Conservation (phyloP, 306 rosid species). For the Argentina anserina region DNA sequence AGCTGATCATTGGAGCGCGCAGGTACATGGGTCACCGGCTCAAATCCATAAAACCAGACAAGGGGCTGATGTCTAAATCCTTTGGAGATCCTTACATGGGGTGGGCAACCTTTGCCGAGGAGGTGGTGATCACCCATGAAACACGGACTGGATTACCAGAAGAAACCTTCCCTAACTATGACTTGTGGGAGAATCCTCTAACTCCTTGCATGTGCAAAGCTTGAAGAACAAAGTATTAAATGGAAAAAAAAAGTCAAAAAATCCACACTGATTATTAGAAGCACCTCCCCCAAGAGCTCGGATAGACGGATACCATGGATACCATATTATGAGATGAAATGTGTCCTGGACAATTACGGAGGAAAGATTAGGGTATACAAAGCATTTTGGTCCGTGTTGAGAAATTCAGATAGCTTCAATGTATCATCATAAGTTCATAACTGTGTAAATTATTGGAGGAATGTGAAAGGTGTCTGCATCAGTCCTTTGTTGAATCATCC, state of each 20-base stretch:
- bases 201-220: conserved; percentile 99
- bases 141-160: conserved; percentile 89
- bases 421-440: conserved; percentile 27
- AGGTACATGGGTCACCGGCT: conserved; percentile 91
- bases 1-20: conserved; percentile 93
- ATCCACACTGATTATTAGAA: conserved; percentile 19
- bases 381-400: conserved; percentile 17
- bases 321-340: not conserved
- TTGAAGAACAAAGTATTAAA: conserved; percentile 40
- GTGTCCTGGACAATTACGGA: conserved; percentile 23
- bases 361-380: conserved; percentile 27
- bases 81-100: conserved; percentile 99
- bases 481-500: not conserved
- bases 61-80: conserved; percentile 97
- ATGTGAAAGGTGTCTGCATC: conserved; percentile 28
- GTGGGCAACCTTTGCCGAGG: conserved; percentile 93
- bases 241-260: conserved; percentile 4
- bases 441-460: conserved; percentile 46
- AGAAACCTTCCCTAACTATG: conserved; percentile 92
- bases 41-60: conserved; percentile 96
- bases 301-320: no score
- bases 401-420: conserved; percentile 30
- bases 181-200: conserved; percentile 94
- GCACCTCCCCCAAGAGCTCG: conserved; percentile 27
- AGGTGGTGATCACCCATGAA: conserved; percentile 81